These are phyloP conservation scores for Clarireedia monteithiana DNA, from an alignment of 2,329 filamentous ascomycete species.

Conservation along the genomic window DNA sequence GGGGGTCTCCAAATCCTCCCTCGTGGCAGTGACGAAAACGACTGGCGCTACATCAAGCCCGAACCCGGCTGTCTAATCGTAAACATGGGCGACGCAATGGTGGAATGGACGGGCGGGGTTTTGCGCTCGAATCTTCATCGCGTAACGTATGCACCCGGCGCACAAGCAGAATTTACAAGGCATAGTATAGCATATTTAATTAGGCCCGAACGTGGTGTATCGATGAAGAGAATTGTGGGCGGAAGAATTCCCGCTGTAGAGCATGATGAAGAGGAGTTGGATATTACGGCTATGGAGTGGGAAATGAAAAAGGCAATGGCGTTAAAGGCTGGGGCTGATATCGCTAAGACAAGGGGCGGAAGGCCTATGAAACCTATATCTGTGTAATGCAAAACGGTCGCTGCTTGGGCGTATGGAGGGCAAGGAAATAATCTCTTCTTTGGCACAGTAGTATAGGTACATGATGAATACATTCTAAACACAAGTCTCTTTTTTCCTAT, in stretches of 20 bases:
- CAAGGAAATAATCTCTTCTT: too few species aligned
- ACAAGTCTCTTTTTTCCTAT: too few species aligned
- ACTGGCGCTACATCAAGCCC: conserved; percentile 29
- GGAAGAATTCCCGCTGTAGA: conserved; percentile 1
- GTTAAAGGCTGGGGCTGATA: background rate
- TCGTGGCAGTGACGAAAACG: conserved; percentile 21
- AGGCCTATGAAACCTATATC: background rate
- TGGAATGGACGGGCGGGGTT: conserved; percentile 24
- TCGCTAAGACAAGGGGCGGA: background rate
- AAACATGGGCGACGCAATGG: conserved; percentile 31
- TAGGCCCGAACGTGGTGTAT: conserved; percentile 36
- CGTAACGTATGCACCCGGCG: conserved; percentile 22
- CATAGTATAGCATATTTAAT: conserved; percentile 47
- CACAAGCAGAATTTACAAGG: conserved; percentile 23
- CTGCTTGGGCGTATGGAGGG: too few species aligned
- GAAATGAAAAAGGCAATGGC: conserved; percentile 7
- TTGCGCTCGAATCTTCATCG: conserved; percentile 25
- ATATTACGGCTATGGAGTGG: conserved; percentile 10
- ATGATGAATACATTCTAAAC: too few species aligned
- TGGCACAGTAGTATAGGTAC: too few species aligned
- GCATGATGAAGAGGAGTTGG: background rate
- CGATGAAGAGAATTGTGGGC: conserved; percentile 12
- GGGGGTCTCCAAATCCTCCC: conserved; percentile 30
- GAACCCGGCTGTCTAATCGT: conserved; percentile 27
- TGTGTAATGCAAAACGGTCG: too few species aligned